These are phyloP conservation scores for Ramaria sp. DNA, from an alignment of 768 basidiomycete species.

Conservation along the genomic window DNA sequence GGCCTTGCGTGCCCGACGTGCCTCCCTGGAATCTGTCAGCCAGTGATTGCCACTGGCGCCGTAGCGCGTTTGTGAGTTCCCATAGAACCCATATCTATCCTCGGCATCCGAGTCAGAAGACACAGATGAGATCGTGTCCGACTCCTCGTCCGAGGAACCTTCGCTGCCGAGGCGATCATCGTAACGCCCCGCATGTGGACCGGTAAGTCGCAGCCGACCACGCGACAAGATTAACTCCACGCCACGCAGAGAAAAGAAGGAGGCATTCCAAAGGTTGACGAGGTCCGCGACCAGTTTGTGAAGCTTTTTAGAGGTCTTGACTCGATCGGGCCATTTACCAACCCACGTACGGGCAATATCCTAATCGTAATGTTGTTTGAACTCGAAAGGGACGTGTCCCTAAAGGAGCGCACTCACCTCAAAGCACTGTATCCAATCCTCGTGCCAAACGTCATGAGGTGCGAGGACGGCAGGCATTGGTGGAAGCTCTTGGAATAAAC, in stretches of 20 bases:
- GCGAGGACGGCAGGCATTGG: conserved; percentile 64
- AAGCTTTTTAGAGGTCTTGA: conserved; percentile 29
- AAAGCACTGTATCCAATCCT: conserved; percentile 76
- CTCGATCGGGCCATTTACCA: conserved; percentile 58
- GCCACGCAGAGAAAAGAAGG: conserved; percentile 64
- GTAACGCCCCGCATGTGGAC: conserved; percentile 39
- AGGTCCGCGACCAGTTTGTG: conserved; percentile 57
- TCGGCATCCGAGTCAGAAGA: conserved; percentile 25
- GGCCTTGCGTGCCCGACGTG: conserved; percentile 37
- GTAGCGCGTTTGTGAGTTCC: conserved; percentile 29
- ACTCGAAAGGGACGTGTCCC: neutral
- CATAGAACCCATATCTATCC: conserved; percentile 22
- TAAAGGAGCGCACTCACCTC: conserved; percentile 35
- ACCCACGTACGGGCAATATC: conserved; percentile 70
- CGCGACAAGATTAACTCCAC: conserved; percentile 77
- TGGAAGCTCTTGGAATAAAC: conserved; percentile 53
- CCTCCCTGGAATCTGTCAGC: conserved; percentile 35
- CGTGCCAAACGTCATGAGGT: conserved; percentile 66
- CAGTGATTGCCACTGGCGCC: conserved; percentile 27
- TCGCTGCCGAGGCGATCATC: conserved; percentile 44
- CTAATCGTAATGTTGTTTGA: conserved; percentile 24
- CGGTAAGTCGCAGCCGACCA: conserved; percentile 70
- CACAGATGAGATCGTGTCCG: conserved; percentile 21
- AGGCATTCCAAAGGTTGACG: conserved; percentile 68
- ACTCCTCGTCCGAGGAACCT: conserved; percentile 15